Conservation (phyloP, 345 rosid genomes). For the Citrus sinensis region DVS_A1.0 CM039164.1:4874501-4875000, state of each 20-base stretch:
- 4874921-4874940: slow-evolving; percentile 45
- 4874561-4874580: slow-evolving; percentile 55
- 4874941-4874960: slow-evolving; percentile 21
- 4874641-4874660: slow-evolving; percentile 80
- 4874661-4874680: slow-evolving; percentile 83
- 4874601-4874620: slow-evolving; percentile 72
- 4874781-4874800: slow-evolving; percentile 37
- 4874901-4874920: slow-evolving; percentile 30
- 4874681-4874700: slow-evolving; percentile 51
- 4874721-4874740: slow-evolving; percentile 30
- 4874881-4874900: slow-evolving; percentile 38
- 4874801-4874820: slow-evolving; percentile 30
- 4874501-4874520: slow-evolving; percentile 68
- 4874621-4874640: slow-evolving; percentile 52
- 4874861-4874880: slow-evolving; percentile 28
- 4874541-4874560: slow-evolving; percentile 74
- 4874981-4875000: slow-evolving; percentile 59
- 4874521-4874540: slow-evolving; percentile 68
- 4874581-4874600: slow-evolving; percentile 59
- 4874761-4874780: slow-evolving; percentile 37
- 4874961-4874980: slow-evolving; percentile 66
- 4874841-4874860: slow-evolving; percentile 20
- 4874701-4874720: slow-evolving; percentile 30
- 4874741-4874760: slow-evolving; percentile 28
- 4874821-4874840: slow-evolving; percentile 28